Evolutionary conservation across 2,329 filamentous ascomycete genomes (phyloP), one percentile per base, ranked within the genome.

Genomic region (Colletotrichum noveboracense): DNA sequence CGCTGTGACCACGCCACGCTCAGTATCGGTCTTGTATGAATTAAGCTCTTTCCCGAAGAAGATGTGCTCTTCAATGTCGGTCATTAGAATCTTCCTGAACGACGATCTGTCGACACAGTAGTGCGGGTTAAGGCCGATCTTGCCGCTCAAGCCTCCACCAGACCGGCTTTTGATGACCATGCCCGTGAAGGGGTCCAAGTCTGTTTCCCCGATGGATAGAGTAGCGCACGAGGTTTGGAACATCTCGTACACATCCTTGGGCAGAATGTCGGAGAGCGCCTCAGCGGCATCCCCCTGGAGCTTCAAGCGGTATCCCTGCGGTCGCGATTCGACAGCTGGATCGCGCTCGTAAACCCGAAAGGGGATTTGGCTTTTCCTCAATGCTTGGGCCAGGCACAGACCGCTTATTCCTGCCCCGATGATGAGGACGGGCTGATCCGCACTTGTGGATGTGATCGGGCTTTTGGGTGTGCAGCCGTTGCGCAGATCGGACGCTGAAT

Each of bases 281-380:
- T 38, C 32, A 10, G 60, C 69, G 4, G 69, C 69, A 9, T 66
- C 69, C 2, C 21, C 21, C 21, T 48, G 69, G 4, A 93, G 86
- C 14, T 91, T 89, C 8, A 93, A 84, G 3, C 91, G 84, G 82
- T 93, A 93, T 0, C 92, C 92, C 79, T 93, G 92, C 0, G 89
- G 91, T 60, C 92, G 91, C 78, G 91, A 92, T 2, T 79, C 75
- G 62, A 88, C 83, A 0, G 86, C 87, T 1, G 81, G 76, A 75
- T 90, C 87, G 13, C 89, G 86, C 79, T 91, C 90, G 76, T 89
- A 91, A 62, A 92, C 84, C 21, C 81, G 85, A 78, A 87, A 90
- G 2, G 85, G 80, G 8, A 88, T 79, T 0, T 80, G 80, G 8
- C 72, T 77, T 28, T 78, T 81, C 32, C 79, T 79, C 6, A 85